Conservation (phyloP, 2,329 filamentous ascomycete species). For the Monilinia vaccinii-corymbosi region DNA sequence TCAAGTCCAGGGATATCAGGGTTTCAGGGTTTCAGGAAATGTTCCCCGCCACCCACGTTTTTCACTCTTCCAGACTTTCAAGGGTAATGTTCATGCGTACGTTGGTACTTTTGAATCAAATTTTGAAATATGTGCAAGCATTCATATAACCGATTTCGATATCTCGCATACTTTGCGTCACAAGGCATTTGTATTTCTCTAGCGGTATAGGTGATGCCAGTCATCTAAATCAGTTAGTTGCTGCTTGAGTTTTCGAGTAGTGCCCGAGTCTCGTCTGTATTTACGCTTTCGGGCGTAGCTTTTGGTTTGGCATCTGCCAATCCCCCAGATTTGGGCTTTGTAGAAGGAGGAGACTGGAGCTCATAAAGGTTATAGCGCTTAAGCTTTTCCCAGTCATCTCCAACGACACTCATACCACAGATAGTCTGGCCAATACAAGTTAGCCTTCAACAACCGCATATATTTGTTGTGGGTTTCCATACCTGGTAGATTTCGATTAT, state of each 20-base stretch:
- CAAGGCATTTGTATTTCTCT: background rate
- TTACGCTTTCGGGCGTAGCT: conserved; percentile 20
- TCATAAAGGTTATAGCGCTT: conserved; percentile 74
- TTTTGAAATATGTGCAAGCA: background rate
- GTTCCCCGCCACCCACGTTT: conserved; percentile 5
- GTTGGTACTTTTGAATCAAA: too few relatives aligned
- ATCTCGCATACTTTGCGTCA: background rate
- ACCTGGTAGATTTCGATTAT: conserved; percentile 76
- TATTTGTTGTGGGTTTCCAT: conserved; percentile 16
- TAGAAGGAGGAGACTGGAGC: conserved; percentile 43
- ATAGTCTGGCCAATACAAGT: conserved; percentile 45
- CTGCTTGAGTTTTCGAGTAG: background rate
- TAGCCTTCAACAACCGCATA: conserved; percentile 10
- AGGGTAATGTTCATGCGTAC: background rate
- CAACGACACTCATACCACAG: conserved; percentile 71
- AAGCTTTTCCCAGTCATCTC: conserved; percentile 58
- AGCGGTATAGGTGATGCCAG: background rate
- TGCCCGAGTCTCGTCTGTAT: conserved; percentile 19
- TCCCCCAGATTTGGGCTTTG: conserved; percentile 10
- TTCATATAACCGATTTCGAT: background rate
- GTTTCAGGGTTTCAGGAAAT: background rate
- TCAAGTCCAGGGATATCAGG: background rate
- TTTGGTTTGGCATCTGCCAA: conserved; percentile 8
- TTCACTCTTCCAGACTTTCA: background rate
- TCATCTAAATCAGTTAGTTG: conserved; percentile 5